Evolutionary conservation across 2,329 filamentous ascomycete genomes (phyloP).

Genomic region (Alternaria longipes): DNA sequence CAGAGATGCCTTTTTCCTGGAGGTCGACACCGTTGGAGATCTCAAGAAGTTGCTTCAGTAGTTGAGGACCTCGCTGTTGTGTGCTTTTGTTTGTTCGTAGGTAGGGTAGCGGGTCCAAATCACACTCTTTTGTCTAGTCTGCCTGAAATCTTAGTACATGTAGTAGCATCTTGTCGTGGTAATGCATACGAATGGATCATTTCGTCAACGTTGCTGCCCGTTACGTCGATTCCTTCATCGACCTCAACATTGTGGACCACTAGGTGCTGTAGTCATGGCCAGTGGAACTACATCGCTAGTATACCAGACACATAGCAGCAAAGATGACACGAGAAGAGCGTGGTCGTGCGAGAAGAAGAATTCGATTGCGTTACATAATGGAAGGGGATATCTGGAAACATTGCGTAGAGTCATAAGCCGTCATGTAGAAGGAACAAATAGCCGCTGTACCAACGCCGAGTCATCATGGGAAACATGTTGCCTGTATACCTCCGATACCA

Average conservation of each 20-base stretch:
- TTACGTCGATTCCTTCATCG: too few species aligned
- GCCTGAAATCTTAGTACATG: background rate
- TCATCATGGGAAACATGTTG: background rate
- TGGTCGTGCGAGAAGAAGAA: background rate
- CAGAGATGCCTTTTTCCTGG: background rate
- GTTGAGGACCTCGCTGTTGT: background rate
- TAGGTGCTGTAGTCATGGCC: background rate
- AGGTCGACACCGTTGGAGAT: background rate
- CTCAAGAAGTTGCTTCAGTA: background rate
- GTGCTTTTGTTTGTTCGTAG: background rate
- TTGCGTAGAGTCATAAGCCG: conserved; percentile 4
- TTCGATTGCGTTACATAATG: conserved; percentile 9
- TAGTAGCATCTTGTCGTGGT: background rate
- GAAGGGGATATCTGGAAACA: conserved; percentile 15
- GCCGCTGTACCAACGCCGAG: background rate
- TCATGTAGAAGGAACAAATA: background rate
- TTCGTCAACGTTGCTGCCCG: background rate
- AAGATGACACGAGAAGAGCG: background rate
- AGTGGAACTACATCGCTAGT: background rate
- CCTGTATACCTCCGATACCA: background rate
- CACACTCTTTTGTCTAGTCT: background rate
- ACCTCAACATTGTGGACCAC: too few species aligned
- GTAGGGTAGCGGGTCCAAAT: background rate
- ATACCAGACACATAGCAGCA: background rate
- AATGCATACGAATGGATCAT: background rate